A percentile compares a stretch with the other conserved stretches of the same genome.
Evolutionary conservation across 495 filamentous ascomycete genomes (phyloP).

Genomic region (Lasiosphaeriaceae sp.): DNA sequence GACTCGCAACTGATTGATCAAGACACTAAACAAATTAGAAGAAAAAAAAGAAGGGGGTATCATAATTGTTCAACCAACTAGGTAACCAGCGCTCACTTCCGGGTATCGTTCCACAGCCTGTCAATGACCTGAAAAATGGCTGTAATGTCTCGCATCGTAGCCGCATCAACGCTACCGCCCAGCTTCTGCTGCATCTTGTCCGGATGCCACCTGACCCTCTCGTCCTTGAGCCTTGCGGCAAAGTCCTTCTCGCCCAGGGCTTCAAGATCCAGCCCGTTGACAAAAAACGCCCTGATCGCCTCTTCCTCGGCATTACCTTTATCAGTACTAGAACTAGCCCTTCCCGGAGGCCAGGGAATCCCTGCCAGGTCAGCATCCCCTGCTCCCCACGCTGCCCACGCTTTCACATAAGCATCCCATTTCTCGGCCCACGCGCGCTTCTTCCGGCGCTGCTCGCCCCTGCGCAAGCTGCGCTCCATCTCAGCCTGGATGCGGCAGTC

Average conservation of each 20-base stretch:
- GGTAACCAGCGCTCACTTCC: slow-evolving; percentile 20
- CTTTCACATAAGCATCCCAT: slow-evolving; percentile 62
- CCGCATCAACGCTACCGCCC: slow-evolving; percentile 61
- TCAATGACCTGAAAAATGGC: slow-evolving; percentile 91
- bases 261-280: slow-evolving; percentile 37
- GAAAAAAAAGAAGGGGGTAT: background rate
- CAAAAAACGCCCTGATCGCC: slow-evolving; percentile 38
- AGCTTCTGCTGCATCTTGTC: slow-evolving; percentile 95
- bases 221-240: slow-evolving; percentile 65
- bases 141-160: slow-evolving; percentile 71
- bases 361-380: slow-evolving; percentile 28
- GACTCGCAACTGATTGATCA: too few relatives aligned
- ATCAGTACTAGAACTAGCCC: slow-evolving; percentile 39
- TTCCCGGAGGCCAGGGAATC: slow-evolving; percentile 77
- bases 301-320: slow-evolving; percentile 6
- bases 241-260: slow-evolving; percentile 62
- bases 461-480: slow-evolving; percentile 46
- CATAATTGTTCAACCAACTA: too few relatives aligned
- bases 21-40: background rate
- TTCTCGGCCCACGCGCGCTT: slow-evolving; percentile 33
- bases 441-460: slow-evolving; percentile 40
- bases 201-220: slow-evolving; percentile 93
- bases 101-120: slow-evolving; percentile 66
- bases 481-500: slow-evolving; percentile 45
- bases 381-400: slow-evolving; percentile 54